Conservation (phyloP, 1,284 basidiomycete genomes). For the Gymnopus androsaceus region DNA sequence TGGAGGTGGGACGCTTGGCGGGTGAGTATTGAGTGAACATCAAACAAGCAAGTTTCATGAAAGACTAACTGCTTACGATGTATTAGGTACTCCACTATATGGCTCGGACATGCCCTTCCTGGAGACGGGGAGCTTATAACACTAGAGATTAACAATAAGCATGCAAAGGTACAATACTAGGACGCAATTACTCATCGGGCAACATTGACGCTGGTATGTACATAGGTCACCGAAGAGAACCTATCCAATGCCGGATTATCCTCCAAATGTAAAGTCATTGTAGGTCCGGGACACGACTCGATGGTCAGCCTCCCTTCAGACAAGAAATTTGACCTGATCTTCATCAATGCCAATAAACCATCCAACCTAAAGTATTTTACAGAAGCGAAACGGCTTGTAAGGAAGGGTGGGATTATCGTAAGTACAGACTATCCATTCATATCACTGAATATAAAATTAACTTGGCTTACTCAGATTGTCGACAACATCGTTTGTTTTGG, state of each 20-base stretch:
- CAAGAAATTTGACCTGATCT: conserved; percentile 55
- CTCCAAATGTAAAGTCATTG: conserved; percentile 47
- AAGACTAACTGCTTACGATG: too few species aligned
- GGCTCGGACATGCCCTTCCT: conserved; percentile 50
- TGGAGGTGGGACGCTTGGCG: conserved; percentile 68
- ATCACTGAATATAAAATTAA: too few species aligned
- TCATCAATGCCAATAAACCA: conserved; percentile 65
- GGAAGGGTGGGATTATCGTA: conserved; percentile 58
- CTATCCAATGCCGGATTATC: conserved; percentile 50
- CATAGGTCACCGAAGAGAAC: conserved; percentile 55
- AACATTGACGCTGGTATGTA: not conserved
- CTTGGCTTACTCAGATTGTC: conserved; percentile 51
- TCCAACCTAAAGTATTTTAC: conserved; percentile 51
- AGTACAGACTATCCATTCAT: too few species aligned
- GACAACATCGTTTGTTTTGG: conserved; percentile 64
- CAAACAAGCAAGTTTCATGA: too few species aligned
- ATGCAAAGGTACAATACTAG: conserved; percentile 45
- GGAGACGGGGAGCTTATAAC: conserved; percentile 52
- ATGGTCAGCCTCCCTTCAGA: conserved; percentile 43
- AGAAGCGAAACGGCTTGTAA: conserved; percentile 56
- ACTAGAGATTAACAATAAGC: conserved; percentile 48
- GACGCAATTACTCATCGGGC: not conserved
- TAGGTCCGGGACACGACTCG: conserved; percentile 52
- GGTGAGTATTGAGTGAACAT: conserved; percentile 36
- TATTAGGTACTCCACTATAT: conserved; percentile 9